Conservation (phyloP, 495 filamentous ascomycete genomes). For the Hyaloscypha hepaticicola region DNA sequence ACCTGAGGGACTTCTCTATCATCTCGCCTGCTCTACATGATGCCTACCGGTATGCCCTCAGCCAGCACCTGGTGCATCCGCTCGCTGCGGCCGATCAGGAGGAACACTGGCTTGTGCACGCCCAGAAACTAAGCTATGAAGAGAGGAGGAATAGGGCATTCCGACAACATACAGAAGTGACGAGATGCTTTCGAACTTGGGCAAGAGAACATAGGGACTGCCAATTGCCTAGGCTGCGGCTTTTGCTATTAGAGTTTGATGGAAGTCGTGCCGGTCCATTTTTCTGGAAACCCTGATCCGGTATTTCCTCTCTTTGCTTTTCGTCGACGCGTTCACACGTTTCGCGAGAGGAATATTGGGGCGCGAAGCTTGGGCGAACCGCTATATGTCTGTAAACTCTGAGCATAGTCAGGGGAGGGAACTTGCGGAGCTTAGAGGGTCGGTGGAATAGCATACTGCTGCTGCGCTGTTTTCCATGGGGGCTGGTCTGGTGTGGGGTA, state of each 20-base stretch:
- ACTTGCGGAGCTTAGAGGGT: too few relatives aligned
- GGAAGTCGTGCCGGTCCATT: neutral
- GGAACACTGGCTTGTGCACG: neutral
- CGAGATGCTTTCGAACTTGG: neutral
- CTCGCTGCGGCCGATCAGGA: neutral
- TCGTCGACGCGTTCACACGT: neutral
- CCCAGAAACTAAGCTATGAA: neutral
- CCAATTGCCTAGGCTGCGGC: neutral
- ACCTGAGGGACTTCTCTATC: neutral
- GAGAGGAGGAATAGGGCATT: neutral
- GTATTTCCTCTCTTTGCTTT: neutral
- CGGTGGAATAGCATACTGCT: too few relatives aligned
- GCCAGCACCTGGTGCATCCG: neutral
- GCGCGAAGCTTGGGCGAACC: too few relatives aligned
- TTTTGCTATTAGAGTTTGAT: neutral
- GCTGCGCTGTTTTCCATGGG: too few relatives aligned
- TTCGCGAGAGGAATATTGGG: neutral
- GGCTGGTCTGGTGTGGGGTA: too few relatives aligned
- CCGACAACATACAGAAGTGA: neutral
- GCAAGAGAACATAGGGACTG: neutral
- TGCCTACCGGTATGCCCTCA: neutral
- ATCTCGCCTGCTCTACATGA: neutral
- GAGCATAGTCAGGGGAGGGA: too few relatives aligned
- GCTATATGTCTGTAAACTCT: too few relatives aligned
- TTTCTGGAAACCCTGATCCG: neutral